phyloP scores from a whole-genome alignment of 2,329 filamentous ascomycete species.

The Shiraia sp. region DNA sequence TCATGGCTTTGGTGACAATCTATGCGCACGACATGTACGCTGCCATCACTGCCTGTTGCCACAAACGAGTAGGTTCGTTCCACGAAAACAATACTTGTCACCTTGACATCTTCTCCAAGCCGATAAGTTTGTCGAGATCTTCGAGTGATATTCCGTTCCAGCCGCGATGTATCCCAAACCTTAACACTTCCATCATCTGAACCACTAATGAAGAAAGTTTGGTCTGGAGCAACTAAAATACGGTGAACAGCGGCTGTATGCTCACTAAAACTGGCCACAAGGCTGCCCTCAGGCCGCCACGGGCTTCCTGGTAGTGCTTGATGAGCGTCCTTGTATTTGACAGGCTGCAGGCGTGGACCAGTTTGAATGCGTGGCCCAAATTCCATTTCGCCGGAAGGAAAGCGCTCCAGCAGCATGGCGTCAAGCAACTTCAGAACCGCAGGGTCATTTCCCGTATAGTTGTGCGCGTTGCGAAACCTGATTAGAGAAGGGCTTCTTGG shows the following conservation, averaged over 20 bases:
- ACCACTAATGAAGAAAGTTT: constrained; percentile 91
- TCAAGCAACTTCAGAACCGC: constrained; percentile 70
- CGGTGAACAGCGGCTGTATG: constrained; percentile 82
- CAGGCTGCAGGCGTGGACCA: constrained; percentile 58
- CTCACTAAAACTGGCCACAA: constrained; percentile 88
- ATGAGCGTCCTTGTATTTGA: constrained; percentile 59
- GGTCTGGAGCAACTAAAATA: constrained; percentile 82
- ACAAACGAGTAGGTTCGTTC: constrained; percentile 94
- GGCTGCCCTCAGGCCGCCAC: constrained; percentile 82
- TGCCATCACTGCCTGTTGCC: constrained; percentile 87
- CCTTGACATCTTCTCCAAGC: constrained; percentile 70
- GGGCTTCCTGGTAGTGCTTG: constrained; percentile 56
- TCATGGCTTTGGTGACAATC: constrained; percentile 62
- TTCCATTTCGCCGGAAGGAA: constrained; percentile 63
- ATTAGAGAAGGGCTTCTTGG: constrained; percentile 40
- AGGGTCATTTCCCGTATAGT: constrained; percentile 78
- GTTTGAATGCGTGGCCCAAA: constrained; percentile 81
- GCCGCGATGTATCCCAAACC: constrained; percentile 86
- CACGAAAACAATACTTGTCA: constrained; percentile 85
- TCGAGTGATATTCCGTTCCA: constrained; percentile 90
- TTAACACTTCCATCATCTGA: constrained; percentile 90
- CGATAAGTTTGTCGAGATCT: constrained; percentile 84
- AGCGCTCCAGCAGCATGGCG: constrained; percentile 75
- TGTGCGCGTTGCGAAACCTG: constrained; percentile 70
- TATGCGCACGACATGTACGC: constrained; percentile 80